phyloP scores from a whole-genome alignment of 495 filamentous ascomycete species.

The Aspergillus saccharolyticus region DNA sequence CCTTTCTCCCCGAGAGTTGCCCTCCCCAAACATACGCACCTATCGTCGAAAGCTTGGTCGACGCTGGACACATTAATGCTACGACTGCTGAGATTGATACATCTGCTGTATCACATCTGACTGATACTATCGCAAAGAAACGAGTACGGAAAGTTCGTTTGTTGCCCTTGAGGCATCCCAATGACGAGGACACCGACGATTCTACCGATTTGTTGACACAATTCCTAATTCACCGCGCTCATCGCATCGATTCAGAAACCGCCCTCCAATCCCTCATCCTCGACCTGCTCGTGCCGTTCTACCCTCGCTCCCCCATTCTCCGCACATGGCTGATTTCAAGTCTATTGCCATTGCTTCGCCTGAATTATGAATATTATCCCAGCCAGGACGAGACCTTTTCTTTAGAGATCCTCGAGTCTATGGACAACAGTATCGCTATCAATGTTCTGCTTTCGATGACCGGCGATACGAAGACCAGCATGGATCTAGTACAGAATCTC shows the following conservation, averaged over 20 bases:
- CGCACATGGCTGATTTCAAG: slow-evolving; percentile 74
- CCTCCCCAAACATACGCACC: slow-evolving; percentile 59
- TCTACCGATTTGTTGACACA: slow-evolving; percentile 54
- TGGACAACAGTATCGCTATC: slow-evolving; percentile 57
- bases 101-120: slow-evolving; percentile 55
- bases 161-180: slow-evolving; percentile 51
- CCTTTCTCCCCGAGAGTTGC: slow-evolving; percentile 74
- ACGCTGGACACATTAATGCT: slow-evolving; percentile 30
- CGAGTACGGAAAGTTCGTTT: slow-evolving; percentile 67
- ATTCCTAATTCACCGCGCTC: slow-evolving; percentile 72
- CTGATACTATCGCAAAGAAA: slow-evolving; percentile 60
- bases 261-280: slow-evolving; percentile 70
- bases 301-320: slow-evolving; percentile 59
- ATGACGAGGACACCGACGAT: slow-evolving; percentile 37
- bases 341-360: slow-evolving; percentile 69
- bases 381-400: slow-evolving; percentile 49
- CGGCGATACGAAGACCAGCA: slow-evolving; percentile 34
- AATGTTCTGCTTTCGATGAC: slow-evolving; percentile 65
- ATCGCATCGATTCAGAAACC: slow-evolving; percentile 72
- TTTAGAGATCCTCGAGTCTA: slow-evolving; percentile 53
- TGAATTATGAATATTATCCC: slow-evolving; percentile 82
- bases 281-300: slow-evolving; percentile 67
- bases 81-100: slow-evolving; percentile 44
- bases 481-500: slow-evolving; percentile 62
- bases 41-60: slow-evolving; percentile 52